A percentile compares a stretch with the other conserved stretches of the same genome.
Conservation (phyloP, 495 filamentous ascomycete genomes). For the Xylaria longipes region DNA sequence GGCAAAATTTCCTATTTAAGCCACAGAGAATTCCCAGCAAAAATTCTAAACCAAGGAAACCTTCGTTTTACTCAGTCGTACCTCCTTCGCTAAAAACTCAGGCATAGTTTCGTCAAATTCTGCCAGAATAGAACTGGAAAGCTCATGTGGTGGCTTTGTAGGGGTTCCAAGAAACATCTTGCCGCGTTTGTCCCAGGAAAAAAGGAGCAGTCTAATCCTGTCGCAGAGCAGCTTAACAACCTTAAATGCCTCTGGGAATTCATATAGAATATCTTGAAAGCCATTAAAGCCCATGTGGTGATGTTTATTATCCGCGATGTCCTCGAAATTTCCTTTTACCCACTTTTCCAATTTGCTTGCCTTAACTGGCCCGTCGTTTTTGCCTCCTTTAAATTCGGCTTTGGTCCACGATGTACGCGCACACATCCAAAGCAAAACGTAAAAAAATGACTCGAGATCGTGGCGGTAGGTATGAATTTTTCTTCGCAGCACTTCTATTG, state of each 20-base stretch:
- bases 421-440: conserved; percentile 37
- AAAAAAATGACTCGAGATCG: conserved; percentile 34
- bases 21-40: too few relatives aligned
- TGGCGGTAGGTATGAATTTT: conserved; percentile 41
- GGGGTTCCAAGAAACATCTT: conserved; percentile 7
- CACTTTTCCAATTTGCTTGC: conserved; percentile 32
- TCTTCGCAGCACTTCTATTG: conserved; percentile 42
- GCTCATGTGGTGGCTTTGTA: background rate
- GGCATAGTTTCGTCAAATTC: conserved; percentile 9
- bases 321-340: conserved; percentile 32
- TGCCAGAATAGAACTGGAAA: conserved; percentile 5
- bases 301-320: conserved; percentile 31
- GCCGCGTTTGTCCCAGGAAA: background rate
- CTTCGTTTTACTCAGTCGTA: too few relatives aligned
- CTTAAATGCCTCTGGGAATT: background rate
- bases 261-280: background rate
- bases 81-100: too few relatives aligned
- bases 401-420: conserved; percentile 38
- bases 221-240: background rate
- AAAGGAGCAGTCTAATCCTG: conserved; percentile 25
- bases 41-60: too few relatives aligned
- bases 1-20: too few relatives aligned
- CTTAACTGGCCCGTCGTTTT: conserved; percentile 16
- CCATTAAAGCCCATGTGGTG: background rate
- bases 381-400: conserved; percentile 27